A percentile compares a stretch with the other conserved stretches of the same genome.
Evolutionary conservation across 2,329 filamentous ascomycete genomes (phyloP).

Genomic region (Phaeophleospora eucalypticola): DNA sequence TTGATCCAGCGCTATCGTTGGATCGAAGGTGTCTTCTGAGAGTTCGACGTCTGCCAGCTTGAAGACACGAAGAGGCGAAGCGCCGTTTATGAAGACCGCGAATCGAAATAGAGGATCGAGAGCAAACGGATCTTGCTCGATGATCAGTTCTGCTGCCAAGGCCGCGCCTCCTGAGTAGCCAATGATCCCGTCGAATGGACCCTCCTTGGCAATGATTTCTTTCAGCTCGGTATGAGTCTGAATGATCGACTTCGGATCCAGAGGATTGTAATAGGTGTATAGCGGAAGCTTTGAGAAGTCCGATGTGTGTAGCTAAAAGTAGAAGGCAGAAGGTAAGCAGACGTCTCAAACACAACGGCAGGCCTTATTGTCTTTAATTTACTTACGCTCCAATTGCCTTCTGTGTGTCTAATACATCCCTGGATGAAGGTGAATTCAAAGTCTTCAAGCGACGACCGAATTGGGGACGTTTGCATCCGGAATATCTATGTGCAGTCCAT

Average conservation of each 20-base stretch:
- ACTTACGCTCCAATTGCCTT: constrained; percentile 17
- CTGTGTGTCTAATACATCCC: constrained; percentile 9
- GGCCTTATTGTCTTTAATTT: too few relatives aligned
- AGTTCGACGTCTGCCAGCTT: constrained; percentile 8
- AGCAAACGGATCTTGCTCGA: constrained; percentile 7
- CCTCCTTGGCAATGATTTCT: constrained; percentile 9
- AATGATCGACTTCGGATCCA: constrained; percentile 12
- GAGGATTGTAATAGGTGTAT: constrained; percentile 18
- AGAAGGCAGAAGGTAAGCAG: too few relatives aligned
- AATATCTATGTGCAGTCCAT: not conserved
- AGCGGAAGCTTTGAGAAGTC: constrained; percentile 12
- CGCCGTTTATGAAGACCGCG: constrained; percentile 15
- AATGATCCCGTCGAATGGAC: constrained; percentile 13
- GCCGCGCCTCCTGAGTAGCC: constrained; percentile 11
- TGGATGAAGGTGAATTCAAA: constrained; percentile 15
- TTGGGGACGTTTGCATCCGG: not conserved
- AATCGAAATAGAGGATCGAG: constrained; percentile 12
- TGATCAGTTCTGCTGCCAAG: constrained; percentile 11
- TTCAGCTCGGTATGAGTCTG: constrained; percentile 12
- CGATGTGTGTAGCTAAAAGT: constrained; percentile 13
- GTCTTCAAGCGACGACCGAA: constrained; percentile 6
- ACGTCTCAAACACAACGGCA: too few relatives aligned
- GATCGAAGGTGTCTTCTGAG: constrained; percentile 2
- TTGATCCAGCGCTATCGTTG: constrained; percentile 3
- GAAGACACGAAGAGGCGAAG: constrained; percentile 12